Percentiles rank a stretch among this genome's conserved stretches.
These are phyloP conservation scores for Aspergillus fijiensis DNA, from an alignment of 2,329 filamentous ascomycete species.

Conservation along the genomic window DNA sequence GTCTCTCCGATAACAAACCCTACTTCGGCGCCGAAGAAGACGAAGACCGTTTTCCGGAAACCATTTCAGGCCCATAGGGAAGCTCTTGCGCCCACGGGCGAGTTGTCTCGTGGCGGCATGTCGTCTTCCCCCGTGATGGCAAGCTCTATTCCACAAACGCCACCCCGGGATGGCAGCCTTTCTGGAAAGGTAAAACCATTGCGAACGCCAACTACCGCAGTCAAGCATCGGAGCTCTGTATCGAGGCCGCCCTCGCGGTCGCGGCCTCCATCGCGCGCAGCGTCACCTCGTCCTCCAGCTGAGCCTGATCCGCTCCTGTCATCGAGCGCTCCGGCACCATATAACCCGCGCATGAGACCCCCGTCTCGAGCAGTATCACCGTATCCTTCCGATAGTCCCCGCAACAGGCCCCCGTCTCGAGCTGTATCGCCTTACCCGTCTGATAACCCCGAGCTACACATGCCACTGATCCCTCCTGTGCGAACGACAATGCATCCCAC, in stretches of 20 bases:
- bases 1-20: conserved; percentile 45
- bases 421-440: conserved; percentile 14
- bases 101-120: conserved; percentile 31
- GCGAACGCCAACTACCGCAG: conserved; percentile 39
- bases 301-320: conserved; percentile 16
- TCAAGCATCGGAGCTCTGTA: conserved; percentile 39
- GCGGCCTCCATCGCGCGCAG: conserved; percentile 28
- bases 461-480: conserved; percentile 8
- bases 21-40: conserved; percentile 56
- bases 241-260: conserved; percentile 37
- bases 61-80: conserved; percentile 64
- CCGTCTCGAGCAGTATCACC: conserved; percentile 14
- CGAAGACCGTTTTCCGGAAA: conserved; percentile 61
- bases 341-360: conserved; percentile 16
- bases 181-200: conserved; percentile 33
- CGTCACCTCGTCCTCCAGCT: conserved; percentile 26
- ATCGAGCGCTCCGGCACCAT: neutral
- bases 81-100: conserved; percentile 42
- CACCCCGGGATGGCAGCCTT: conserved; percentile 36
- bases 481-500: conserved; percentile 2
- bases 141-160: conserved; percentile 37
- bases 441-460: conserved; percentile 5
- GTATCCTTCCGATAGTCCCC: neutral
- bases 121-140: conserved; percentile 36
- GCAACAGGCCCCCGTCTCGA: conserved; percentile 10